Evolutionary conservation across 164 flowering plant genomes (phyloP), one percentile per base, ranked within the genome.

Genomic region (Chloranthus sessilifolius): DNA sequence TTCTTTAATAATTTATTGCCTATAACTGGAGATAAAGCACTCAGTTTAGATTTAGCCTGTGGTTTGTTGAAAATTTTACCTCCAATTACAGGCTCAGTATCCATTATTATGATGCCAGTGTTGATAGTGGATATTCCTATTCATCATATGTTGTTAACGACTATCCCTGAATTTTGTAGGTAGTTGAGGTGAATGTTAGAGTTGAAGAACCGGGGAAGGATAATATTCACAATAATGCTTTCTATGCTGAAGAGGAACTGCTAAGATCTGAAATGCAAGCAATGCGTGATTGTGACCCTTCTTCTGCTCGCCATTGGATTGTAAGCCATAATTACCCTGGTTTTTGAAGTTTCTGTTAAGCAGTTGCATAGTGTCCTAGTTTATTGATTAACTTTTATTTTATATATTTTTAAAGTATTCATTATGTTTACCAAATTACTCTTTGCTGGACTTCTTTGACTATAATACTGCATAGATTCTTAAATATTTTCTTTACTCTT

Each of bases 291-390:
- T 84, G 89, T 62, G 72, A 77, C 63, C 89, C 92, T 38, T 69
- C 66, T 36, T 53, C 82, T 56, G 96, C 94, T 57, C 92, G 96
- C 40, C 94, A 88, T 55, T 88, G 96, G 95, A 80, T 87, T 63
- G 95, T 87, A 73, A 76, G 89, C 11, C 11, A 21, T 33, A 34
- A n/a, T n/a, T n/a, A n/a, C n/a, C 48, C 52, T 44, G 2, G 3
- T 5, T 48, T 1, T 31, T 46, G 6, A 20, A 28, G n/a, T 38
- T 43, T 42, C 6, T 16, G 4, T n/a, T n/a, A n/a, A n/a, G n/a
- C n/a, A n/a, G n/a, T n/a, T n/a, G n/a, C n/a, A n/a, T n/a, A n/a
- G n/a, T n/a, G n/a, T n/a, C n/a, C n/a, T n/a, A n/a, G n/a, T n/a
- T n/a, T n/a, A 1, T 42, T 42, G 3, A 20, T 42, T 21, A 0